Conservation (phyloP, 1,139 yeast species). For the Scheffersomyces cryptocercus region DNA sequence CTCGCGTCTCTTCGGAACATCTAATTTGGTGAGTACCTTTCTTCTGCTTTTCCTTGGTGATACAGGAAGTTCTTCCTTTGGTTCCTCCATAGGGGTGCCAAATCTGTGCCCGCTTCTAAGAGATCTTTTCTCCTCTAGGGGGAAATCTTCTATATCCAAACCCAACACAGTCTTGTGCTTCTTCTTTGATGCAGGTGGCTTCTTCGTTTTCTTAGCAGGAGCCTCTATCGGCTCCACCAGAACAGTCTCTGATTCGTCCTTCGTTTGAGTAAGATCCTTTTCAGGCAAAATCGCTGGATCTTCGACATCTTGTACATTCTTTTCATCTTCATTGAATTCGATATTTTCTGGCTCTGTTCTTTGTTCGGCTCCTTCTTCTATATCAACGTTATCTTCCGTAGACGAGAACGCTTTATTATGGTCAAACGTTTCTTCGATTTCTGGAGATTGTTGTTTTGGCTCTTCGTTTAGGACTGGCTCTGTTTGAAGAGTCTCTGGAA, state of each 20-base stretch:
- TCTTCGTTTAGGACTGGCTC: no score
- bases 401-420: not conserved
- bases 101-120: conserved; percentile 10
- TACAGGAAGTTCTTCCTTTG: no score
- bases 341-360: conserved; percentile 14
- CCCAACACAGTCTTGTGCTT: conserved; percentile 4
- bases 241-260: not conserved
- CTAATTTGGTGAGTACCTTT: conserved; percentile 1
- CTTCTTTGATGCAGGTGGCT: not conserved
- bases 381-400: conserved; percentile 13
- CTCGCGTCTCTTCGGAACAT: conserved; percentile 9
- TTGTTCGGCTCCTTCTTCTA: conserved; percentile 16
- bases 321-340: conserved; percentile 9
- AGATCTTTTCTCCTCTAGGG: conserved; percentile 8
- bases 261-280: not conserved
- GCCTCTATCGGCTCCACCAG: not conserved
- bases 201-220: not conserved
- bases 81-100: conserved; percentile 1
- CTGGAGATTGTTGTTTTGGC: not conserved
- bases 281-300: conserved; percentile 1
- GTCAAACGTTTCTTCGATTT: conserved; percentile 5
- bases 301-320: conserved; percentile 7
- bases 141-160: conserved; percentile 8
- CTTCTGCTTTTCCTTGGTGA: no score
- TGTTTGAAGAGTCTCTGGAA: no score